Evolutionary conservation across 2,329 filamentous ascomycete species (phyloP), one percentile per base, ranked within the genome.

Genomic region (Hirsutella rhossiliensis): DNA sequence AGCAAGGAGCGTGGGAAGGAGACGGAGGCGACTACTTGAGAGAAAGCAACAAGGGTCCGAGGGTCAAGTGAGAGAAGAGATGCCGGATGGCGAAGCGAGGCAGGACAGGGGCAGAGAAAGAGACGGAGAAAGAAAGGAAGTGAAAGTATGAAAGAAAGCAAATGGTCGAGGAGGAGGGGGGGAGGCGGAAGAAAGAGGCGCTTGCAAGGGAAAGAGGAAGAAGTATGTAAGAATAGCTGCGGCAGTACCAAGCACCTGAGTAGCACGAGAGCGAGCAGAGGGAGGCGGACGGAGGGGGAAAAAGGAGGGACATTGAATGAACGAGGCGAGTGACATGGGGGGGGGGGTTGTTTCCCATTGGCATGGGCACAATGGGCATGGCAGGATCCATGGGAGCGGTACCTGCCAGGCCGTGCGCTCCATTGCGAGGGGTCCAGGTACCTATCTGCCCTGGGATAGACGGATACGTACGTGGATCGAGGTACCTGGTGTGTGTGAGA

Each of bases 81-180:
- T 43, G 39, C 42, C 30, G 40, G 38, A 43, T 30, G 45, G 34
- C 34, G 17, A 39, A 17, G 19, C 19, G 19, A 39, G 17, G 19
- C 17, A 8, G 37, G 17, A 3, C 20, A 28, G 19, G 11, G 13
- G 3, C 27, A 30, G n/a, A 27, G 19, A 36, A 36, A 44, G 43
- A 47, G 48, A 37, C 45, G 32, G 46, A 50, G 45, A 37, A 47
- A 45, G 45, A 48, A 48, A 50, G 49, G 41, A 49, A 23, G 23
- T 23, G 36, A 32, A 36, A 17, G 34, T 36, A 18, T 36, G 34
- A 36, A 36, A 36, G 34, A 36, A 17, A 36, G 34, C 34, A 36
- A 36, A 15, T 36, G 34, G 15, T 17, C 34, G 31, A 20, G 12
- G 20, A 4, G n/a, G 13, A 30, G 23, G 34, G 19, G 28, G 12